These are phyloP conservation scores for Ascochyta viciae-villosae DNA, from an alignment of 2,329 filamentous ascomycete genomes.

Conservation along the genomic window DNA sequence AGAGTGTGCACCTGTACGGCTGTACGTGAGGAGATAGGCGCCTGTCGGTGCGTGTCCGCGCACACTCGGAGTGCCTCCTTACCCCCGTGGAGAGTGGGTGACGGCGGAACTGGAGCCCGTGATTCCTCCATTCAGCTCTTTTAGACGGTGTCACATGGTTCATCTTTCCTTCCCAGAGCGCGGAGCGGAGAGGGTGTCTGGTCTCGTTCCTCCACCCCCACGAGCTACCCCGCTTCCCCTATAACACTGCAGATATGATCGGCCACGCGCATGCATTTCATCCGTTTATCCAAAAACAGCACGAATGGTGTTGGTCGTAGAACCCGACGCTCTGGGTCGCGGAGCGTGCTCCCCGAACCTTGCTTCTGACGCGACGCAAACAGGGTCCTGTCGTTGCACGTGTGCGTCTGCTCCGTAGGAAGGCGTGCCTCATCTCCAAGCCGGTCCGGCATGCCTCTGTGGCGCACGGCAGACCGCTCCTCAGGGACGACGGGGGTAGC, in stretches of 20 bases:
- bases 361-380: slow-evolving; percentile 19
- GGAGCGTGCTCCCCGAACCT: slow-evolving; percentile 30
- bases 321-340: slow-evolving; percentile 32
- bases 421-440: slow-evolving; percentile 4
- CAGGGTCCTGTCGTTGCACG: slow-evolving; percentile 22
- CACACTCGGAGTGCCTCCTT: not conserved
- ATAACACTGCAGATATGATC: slow-evolving; percentile 15
- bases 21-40: slow-evolving; percentile 13
- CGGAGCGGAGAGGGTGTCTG: slow-evolving; percentile 15
- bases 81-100: not conserved
- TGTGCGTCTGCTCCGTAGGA: slow-evolving; percentile 21
- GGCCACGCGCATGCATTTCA: slow-evolving; percentile 14
- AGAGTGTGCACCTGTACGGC: not conserved
- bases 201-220: slow-evolving; percentile 10
- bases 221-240: slow-evolving; percentile 16
- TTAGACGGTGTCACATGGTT: slow-evolving; percentile 1
- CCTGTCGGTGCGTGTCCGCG: not conserved
- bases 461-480: not conserved
- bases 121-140: slow-evolving; percentile 8
- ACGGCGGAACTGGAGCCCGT: slow-evolving; percentile 8
- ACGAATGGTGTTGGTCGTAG: slow-evolving; percentile 24
- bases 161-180: slow-evolving; percentile 4
- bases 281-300: slow-evolving; percentile 21
- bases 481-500: slow-evolving; percentile 5
- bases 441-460: slow-evolving; percentile 16